Percentiles rank a stretch among this genome's conserved stretches.
These are phyloP conservation scores for Carex cristatella DNA, from an alignment of 176 grass and related monocot species.

Conservation along the genomic window DNA sequence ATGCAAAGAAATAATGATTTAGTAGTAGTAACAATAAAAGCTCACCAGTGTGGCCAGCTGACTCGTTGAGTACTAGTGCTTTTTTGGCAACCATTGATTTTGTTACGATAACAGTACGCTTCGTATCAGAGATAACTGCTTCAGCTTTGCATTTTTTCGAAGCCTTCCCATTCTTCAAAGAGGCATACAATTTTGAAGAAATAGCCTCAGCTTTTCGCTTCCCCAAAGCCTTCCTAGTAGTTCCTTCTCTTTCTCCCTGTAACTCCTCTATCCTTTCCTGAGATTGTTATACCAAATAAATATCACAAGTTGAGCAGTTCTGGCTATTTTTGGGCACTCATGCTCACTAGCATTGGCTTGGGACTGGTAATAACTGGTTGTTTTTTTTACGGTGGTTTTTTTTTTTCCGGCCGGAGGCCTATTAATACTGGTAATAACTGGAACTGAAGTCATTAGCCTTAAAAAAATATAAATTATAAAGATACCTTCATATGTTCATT, in stretches of 20 bases:
- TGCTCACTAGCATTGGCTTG: neutral
- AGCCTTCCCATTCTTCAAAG: slow-evolving; percentile 5
- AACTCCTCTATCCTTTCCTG: slow-evolving; percentile 16
- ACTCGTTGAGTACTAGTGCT: neutral
- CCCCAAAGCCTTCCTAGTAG: slow-evolving; percentile 1
- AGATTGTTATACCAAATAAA: neutral
- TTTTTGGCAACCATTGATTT: slow-evolving; percentile 4
- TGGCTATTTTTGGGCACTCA: neutral
- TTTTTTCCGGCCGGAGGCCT: too few species aligned
- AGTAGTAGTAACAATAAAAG: neutral
- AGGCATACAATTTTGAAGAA: slow-evolving; percentile 16
- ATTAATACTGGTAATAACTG: too few species aligned
- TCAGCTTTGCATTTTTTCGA: slow-evolving; percentile 2
- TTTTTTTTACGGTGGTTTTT: too few species aligned
- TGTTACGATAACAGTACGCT: neutral
- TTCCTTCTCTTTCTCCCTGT: slow-evolving; percentile 16
- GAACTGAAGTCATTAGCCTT: neutral
- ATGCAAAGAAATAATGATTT: neutral
- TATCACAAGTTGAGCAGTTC: neutral
- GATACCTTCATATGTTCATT: slow-evolving; percentile 7
- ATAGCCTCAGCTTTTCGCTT: slow-evolving; percentile 20
- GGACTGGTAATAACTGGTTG: neutral
- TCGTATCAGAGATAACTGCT: neutral
- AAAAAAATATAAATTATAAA: neutral
- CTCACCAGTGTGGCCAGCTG: neutral